Evolutionary conservation across 2,329 filamentous ascomycete species (phyloP).

Genomic region (Colletotrichum spinosum): DNA sequence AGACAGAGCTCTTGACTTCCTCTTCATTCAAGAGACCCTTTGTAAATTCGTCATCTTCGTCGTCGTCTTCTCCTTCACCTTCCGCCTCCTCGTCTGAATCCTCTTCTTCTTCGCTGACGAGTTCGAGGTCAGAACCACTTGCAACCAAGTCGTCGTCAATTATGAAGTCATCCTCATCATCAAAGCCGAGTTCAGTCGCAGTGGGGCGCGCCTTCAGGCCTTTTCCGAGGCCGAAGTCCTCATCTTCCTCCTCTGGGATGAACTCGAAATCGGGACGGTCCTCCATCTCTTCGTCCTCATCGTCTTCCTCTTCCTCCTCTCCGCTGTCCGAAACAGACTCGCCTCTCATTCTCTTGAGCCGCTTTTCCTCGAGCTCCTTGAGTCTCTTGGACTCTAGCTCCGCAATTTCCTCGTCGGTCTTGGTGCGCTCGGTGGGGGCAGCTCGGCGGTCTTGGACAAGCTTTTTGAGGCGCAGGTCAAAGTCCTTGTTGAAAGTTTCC

Average conservation of each 20-base stretch:
- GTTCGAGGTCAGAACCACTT: slow-evolving; percentile 78
- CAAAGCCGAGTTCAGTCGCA: slow-evolving; percentile 76
- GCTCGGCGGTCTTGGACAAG: slow-evolving; percentile 87
- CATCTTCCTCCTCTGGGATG: slow-evolving; percentile 55
- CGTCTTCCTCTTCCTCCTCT: slow-evolving; percentile 65
- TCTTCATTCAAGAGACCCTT: slow-evolving; percentile 73
- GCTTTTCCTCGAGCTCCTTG: slow-evolving; percentile 84
- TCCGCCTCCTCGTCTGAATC: slow-evolving; percentile 56
- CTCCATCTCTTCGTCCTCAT: slow-evolving; percentile 54
- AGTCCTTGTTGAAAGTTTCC: slow-evolving; percentile 82
- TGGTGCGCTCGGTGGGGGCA: slow-evolving; percentile 86
- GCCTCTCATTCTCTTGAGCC: slow-evolving; percentile 88
- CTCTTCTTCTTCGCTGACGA: slow-evolving; percentile 64
- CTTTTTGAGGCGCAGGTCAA: slow-evolving; percentile 85
- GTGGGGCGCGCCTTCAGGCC: slow-evolving; percentile 68
- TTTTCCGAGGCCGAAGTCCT: slow-evolving; percentile 70
- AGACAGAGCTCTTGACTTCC: slow-evolving; percentile 65
- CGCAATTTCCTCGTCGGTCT: slow-evolving; percentile 88
- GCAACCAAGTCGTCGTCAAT: slow-evolving; percentile 91
- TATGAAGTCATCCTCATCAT: slow-evolving; percentile 94
- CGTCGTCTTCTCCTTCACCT: slow-evolving; percentile 50
- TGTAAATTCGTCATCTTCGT: slow-evolving; percentile 77
- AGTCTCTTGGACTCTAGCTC: slow-evolving; percentile 82
- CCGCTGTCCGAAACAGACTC: slow-evolving; percentile 70
- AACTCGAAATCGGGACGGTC: slow-evolving; percentile 47